Percentiles rank a stretch among this genome's conserved stretches.
phyloP scores from a whole-genome alignment of 805 yeast genomes.

The Tetrapisispora phaffii region DNA sequence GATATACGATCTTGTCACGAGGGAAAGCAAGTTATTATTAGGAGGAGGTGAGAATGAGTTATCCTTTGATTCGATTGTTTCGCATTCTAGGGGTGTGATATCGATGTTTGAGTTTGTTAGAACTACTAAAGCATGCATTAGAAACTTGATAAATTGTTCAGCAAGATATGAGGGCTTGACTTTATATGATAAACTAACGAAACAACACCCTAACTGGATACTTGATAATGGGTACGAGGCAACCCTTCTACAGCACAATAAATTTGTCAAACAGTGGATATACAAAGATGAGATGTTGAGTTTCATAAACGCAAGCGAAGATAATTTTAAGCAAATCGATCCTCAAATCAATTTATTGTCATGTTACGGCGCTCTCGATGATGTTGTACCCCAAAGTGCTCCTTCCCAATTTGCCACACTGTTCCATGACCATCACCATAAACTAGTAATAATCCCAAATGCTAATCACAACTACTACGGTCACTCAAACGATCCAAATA shows the following conservation, averaged over 20 bases:
- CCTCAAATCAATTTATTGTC: conserved; percentile 46
- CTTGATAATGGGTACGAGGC: conserved; percentile 33
- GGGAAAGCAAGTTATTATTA: neutral
- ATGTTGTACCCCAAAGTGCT: conserved; percentile 55
- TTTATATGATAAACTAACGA: conserved; percentile 33
- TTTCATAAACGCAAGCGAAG: conserved; percentile 40
- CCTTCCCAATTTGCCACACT: conserved; percentile 47
- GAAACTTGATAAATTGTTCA: conserved; percentile 60
- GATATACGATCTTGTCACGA: conserved; percentile 16
- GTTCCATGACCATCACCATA: conserved; percentile 43
- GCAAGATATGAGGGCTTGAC: conserved; percentile 54
- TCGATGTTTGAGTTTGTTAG: conserved; percentile 67
- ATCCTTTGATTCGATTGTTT: conserved; percentile 48
- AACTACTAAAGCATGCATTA: conserved; percentile 34
- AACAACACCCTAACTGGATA: conserved; percentile 32
- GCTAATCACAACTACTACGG: conserved; percentile 85
- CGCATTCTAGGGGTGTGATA: conserved; percentile 74
- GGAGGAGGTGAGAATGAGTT: conserved; percentile 17
- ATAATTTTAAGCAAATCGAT: conserved; percentile 34
- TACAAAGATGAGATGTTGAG: conserved; percentile 43
- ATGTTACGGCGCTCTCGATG: conserved; percentile 63
- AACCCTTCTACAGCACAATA: conserved; percentile 41
- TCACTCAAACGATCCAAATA: conserved; percentile 29
- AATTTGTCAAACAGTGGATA: conserved; percentile 33
- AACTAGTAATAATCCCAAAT: conserved; percentile 44